Evolutionary conservation across 768 basidiomycete species (phyloP), one percentile per base, ranked within the genome.

Genomic region (Rhodotorula paludigena): DNA sequence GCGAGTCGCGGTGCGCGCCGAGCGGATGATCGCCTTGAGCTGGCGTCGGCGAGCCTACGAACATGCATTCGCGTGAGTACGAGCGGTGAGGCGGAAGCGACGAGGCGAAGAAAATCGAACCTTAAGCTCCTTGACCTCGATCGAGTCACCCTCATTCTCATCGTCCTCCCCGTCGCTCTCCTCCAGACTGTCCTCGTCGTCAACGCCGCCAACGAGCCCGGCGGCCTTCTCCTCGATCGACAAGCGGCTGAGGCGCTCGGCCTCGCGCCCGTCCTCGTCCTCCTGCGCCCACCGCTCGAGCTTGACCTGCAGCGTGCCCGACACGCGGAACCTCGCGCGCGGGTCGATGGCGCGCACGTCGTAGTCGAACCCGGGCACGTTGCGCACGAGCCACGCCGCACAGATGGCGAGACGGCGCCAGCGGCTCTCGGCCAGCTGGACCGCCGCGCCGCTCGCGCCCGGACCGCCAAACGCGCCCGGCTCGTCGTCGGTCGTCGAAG

Each of bases 371-470:
- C 94, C 94, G 56, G 88, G 84, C 18, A 94, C 89, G 54, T 82
- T 77, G 52, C 82, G 82, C 14, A 85, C 83, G 66, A 97, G 79
- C 36, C 84, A 84, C 33, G 89, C 83, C 0, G 84, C 87, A 58
- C 85, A 83, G 60, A 92, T 85, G 9, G 84, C 81, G 38, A 90
- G 81, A 48, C 94, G 82, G 52, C 84, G 84, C 90, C 89, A 94
- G 20, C 93, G 82, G 64, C 81, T 58, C 20, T 63, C 80, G 30
- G 81, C 79, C 1, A 84, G 81, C 67, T 84, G 80, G 12, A 76
- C 75, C 56, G 62, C 67, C 1, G 57, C 53, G 32, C 77, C 67
- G n/a, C 71, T 72, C 15, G 76, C 75, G 16, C 65, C 90, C 89
- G 75, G 38, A 4, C 9, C n/a, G 39, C 9, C 30, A 91, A 54